Conservation (phyloP, 2,329 filamentous ascomycete genomes). For the Geoglossum cookeanum region DNA sequence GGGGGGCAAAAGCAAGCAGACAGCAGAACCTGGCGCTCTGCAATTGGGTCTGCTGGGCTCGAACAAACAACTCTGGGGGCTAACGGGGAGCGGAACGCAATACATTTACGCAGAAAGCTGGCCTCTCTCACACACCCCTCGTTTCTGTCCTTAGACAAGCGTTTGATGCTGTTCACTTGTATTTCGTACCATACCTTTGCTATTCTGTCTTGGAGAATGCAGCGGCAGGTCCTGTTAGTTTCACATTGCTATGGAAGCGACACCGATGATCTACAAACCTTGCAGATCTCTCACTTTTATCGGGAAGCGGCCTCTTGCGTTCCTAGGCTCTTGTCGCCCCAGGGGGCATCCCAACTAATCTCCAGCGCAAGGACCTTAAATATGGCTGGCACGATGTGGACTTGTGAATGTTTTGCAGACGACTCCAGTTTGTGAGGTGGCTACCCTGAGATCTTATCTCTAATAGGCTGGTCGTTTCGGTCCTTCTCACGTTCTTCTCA, state of each 20-base stretch:
- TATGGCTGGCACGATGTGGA: not conserved
- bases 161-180: not conserved
- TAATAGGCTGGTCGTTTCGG: not conserved
- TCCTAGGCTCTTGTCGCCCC: not conserved
- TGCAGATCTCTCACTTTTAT: not conserved
- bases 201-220: not conserved
- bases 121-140: not conserved
- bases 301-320: not conserved
- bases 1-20: not conserved
- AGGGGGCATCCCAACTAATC: not conserved
- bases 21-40: not conserved
- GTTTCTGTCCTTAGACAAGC: not conserved
- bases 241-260: not conserved
- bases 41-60: not conserved
- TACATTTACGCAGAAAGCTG: not conserved
- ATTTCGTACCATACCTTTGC: not conserved
- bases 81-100: not conserved
- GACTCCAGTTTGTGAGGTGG: not conserved
- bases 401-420: not conserved
- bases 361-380: not conserved
- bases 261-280: constrained; percentile 1
- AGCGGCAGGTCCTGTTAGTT: not conserved
- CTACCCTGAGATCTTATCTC: not conserved
- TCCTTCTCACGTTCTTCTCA: not conserved
- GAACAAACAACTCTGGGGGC: not conserved